Evolutionary conservation across 2,329 filamentous ascomycete species (phyloP), one percentile per base, ranked within the genome.

Genomic region (Fusarium dlaminii): DNA sequence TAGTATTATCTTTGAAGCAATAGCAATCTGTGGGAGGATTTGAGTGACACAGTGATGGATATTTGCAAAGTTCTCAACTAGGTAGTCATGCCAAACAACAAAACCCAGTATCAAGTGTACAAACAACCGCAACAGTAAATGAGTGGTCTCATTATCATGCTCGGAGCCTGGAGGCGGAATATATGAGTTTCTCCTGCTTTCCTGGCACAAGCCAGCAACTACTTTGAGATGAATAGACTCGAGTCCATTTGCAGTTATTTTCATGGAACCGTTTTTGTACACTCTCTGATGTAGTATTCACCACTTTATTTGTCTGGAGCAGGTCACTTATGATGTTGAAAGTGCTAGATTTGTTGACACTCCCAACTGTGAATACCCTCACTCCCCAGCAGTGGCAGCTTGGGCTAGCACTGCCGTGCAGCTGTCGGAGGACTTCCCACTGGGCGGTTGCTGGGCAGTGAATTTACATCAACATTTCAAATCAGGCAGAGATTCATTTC

Each of bases 321-420:
- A 5, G 24, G 15, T 57, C 37, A 27, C 22, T 45, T 27, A 22
- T 27, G 5, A 9, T 22, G 11, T n/a, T 48, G 37, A 32, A 32
- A 57, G 13, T 15, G 34, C 11, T 39, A 14, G 9, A 39, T 37
- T 42, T 40, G 37, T 52, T 32, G 42, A n/a, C 61, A 67, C 8
- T 24, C 24, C 15, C 17, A 40, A 58, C 24, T 46, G 56, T 62
- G 59, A 74, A 74, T 74, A 18, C 71, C 72, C 67, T 74, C 72
- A 62, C 43, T 74, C 68, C 57, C 39, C 15, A 18, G 14, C 36
- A 66, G 55, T 66, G 55, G 18, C 55, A 70, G 30, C 24, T 29
- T 29, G 22, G 22, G 22, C 63, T 55, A 30, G 15, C 63, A 74
- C 67, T 72, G 67, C 51, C 36, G 56, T 42, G 36, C 34, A 68